phyloP scores from a whole-genome alignment of 345 rosid genomes.

The Angophora floribunda region DNA sequence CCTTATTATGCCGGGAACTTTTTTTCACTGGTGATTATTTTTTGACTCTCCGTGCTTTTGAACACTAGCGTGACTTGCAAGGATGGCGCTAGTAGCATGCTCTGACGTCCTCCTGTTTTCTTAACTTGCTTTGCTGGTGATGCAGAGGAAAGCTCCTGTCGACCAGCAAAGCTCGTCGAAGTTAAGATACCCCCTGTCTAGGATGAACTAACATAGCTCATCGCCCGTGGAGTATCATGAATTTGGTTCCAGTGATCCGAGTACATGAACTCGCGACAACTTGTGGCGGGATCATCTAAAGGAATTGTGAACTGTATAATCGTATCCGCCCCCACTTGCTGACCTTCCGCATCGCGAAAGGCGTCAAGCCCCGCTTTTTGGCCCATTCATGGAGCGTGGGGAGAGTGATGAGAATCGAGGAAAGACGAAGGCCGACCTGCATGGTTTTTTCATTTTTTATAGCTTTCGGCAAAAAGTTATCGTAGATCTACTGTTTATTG shows the following conservation, averaged over 20 bases:
- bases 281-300: background rate
- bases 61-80: background rate
- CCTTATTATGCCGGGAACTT: background rate
- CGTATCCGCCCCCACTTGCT: background rate
- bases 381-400: background rate
- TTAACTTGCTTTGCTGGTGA: background rate
- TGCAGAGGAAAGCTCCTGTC: conserved; percentile 69
- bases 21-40: background rate
- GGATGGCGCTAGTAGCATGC: background rate
- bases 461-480: background rate
- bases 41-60: background rate
- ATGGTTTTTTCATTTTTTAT: background rate
- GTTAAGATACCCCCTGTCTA: conserved; percentile 28
- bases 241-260: background rate
- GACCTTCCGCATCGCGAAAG: background rate
- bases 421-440: background rate
- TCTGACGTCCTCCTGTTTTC: background rate
- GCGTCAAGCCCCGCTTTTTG: background rate
- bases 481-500: background rate
- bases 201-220: conserved; percentile 25
- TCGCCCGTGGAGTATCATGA: conserved; percentile 19
- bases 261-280: background rate
- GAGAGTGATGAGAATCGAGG: background rate
- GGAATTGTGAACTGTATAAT: background rate
- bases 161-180: conserved; percentile 32